Percentiles rank a stretch among this genome's conserved stretches.
Evolutionary conservation across 805 yeast genomes (phyloP).

Genomic region (Yamadazyma nakazawae): DNA sequence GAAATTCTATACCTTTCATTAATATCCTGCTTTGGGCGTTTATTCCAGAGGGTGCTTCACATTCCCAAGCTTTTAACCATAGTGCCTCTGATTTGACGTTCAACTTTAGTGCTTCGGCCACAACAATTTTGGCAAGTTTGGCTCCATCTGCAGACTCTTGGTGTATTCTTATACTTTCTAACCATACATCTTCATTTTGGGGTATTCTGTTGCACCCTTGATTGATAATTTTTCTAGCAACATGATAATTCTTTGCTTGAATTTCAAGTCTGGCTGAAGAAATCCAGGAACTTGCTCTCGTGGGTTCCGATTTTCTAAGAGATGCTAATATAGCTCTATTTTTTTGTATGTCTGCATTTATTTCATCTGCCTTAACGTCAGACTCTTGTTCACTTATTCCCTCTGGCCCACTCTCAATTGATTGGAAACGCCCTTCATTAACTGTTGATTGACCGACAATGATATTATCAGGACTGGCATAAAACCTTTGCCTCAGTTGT

Average conservation of each 20-base stretch:
- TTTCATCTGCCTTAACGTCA: conserved; percentile 16
- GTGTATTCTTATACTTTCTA: conserved; percentile 70
- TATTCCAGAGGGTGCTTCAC: conserved; percentile 52
- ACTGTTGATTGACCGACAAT: conserved; percentile 28
- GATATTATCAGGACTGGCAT: conserved; percentile 79
- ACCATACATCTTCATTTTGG: conserved; percentile 71
- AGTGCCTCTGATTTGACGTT: conserved; percentile 55
- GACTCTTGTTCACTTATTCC: conserved; percentile 19
- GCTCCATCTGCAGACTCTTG: conserved; percentile 35
- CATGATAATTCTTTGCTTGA: conserved; percentile 49
- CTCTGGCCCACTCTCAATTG: conserved; percentile 28
- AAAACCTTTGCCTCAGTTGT: conserved; percentile 63
- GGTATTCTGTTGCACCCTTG: conserved; percentile 76
- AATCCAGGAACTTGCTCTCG: conserved; percentile 77
- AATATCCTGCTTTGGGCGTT: conserved; percentile 54
- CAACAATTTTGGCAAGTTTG: conserved; percentile 52
- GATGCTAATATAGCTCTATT: conserved; percentile 62
- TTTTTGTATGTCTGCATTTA: conserved; percentile 55
- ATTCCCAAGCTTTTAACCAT: conserved; percentile 70
- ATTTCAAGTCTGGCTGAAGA: conserved; percentile 80
- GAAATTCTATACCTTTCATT: conserved; percentile 65
- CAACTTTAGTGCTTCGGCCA: conserved; percentile 60
- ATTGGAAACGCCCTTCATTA: conserved; percentile 42
- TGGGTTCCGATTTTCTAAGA: conserved; percentile 68
- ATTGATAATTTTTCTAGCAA: conserved; percentile 60